These are phyloP conservation scores for Cyclanthera cordifolia DNA, from an alignment of 306 rosid species.

Conservation along the genomic window DNA sequence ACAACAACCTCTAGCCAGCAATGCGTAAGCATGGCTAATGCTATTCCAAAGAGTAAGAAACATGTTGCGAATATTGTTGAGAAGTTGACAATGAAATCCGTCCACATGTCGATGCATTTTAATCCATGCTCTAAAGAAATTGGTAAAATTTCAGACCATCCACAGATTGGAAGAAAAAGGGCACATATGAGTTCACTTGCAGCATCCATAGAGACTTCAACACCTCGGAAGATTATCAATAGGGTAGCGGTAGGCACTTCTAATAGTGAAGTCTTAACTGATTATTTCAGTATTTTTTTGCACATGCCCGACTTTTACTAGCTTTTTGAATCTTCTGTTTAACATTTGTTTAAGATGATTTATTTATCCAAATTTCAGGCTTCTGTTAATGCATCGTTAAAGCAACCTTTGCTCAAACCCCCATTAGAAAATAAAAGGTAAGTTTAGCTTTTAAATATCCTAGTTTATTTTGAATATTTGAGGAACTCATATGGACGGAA, in stretches of 20 bases:
- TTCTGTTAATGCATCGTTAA: slow-evolving; percentile 27
- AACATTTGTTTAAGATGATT: slow-evolving; percentile 2
- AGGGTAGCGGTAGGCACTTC: slow-evolving; percentile 47
- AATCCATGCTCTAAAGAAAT: slow-evolving; percentile 26
- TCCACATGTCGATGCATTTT: slow-evolving; percentile 41
- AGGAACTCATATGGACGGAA: slow-evolving; percentile 14
- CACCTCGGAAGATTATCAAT: slow-evolving; percentile 17
- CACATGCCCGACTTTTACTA: not conserved
- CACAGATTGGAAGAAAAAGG: slow-evolving; percentile 27
- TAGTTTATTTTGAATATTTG: not conserved
- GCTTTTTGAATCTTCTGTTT: not conserved
- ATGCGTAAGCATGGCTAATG: slow-evolving; percentile 11
- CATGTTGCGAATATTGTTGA: slow-evolving; percentile 22
- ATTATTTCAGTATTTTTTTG: not conserved
- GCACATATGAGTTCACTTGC: slow-evolving; percentile 13
- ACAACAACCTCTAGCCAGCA: slow-evolving; percentile 16
- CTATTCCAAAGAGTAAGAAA: slow-evolving; percentile 30
- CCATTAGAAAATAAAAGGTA: slow-evolving; percentile 48
- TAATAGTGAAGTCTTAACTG: not conserved
- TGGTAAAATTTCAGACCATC: slow-evolving; percentile 27
- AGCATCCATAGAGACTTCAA: slow-evolving; percentile 21
- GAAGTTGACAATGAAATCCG: slow-evolving; percentile 27
- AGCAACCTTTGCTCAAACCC: slow-evolving; percentile 31
- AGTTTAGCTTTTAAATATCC: not conserved
- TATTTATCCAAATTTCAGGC: slow-evolving; percentile 28